Conservation (phyloP, 169 alveolate genomes). For the Miamiensis avidus region DNA sequence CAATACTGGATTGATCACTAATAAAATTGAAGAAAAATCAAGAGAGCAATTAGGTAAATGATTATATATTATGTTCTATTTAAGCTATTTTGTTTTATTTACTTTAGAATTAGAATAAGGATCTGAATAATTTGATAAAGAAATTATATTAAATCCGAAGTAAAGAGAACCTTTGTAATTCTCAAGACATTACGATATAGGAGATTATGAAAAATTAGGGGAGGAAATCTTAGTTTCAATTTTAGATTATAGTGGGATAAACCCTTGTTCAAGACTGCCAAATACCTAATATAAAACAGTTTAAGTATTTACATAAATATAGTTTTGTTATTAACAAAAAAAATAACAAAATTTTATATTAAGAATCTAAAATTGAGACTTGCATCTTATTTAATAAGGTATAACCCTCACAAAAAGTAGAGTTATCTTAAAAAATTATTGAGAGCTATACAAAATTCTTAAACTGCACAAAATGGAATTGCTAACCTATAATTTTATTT, state of each 20-base stretch:
- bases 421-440: no score
- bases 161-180: background rate
- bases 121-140: background rate
- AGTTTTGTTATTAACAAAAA: background rate
- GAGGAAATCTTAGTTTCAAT: background rate
- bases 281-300: background rate
- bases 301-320: background rate
- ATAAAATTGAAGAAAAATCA: background rate
- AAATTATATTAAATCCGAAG: background rate
- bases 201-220: background rate
- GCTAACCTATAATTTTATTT: background rate
- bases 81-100: background rate
- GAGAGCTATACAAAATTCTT: background rate
- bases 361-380: background rate
- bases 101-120: background rate
- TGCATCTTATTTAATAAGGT: background rate
- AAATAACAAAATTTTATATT: no score
- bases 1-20: constrained; percentile 34
- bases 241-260: background rate
- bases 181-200: background rate
- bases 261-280: background rate
- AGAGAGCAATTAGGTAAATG: background rate
- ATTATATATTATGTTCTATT: no score
- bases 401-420: background rate
- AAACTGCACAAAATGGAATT: background rate